These are phyloP conservation scores for Poa annua DNA, from an alignment of 176 grass and related monocot genomes.

Conservation along the genomic window DNA sequence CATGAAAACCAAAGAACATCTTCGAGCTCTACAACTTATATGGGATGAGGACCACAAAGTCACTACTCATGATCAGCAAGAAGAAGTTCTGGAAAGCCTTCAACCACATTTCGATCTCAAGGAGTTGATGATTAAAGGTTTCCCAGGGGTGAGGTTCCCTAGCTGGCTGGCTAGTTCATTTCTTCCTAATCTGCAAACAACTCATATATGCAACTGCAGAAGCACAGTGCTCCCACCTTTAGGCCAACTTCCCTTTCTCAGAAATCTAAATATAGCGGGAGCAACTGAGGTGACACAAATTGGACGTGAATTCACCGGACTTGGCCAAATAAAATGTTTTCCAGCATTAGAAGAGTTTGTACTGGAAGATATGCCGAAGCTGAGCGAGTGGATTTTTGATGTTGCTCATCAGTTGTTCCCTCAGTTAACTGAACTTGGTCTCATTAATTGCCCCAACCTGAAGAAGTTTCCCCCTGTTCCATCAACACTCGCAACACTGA, in stretches of 20 bases:
- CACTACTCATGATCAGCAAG: slow-evolving; percentile 39
- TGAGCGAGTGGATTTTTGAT: slow-evolving; percentile 59
- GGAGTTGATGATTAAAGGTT: slow-evolving; percentile 64
- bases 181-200: slow-evolving; percentile 55
- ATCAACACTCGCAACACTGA: slow-evolving; percentile 53
- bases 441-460: slow-evolving; percentile 60
- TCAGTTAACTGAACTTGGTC: slow-evolving; percentile 55
- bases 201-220: slow-evolving; percentile 60
- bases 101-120: slow-evolving; percentile 61
- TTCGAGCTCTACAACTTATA: slow-evolving; percentile 56
- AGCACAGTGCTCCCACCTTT: slow-evolving; percentile 56
- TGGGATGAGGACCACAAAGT: slow-evolving; percentile 49
- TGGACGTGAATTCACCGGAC: slow-evolving; percentile 54
- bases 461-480: slow-evolving; percentile 64
- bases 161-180: slow-evolving; percentile 55
- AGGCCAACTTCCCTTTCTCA: slow-evolving; percentile 68
- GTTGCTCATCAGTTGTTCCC: slow-evolving; percentile 52
- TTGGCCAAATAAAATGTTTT: slow-evolving; percentile 41
- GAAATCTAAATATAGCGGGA: slow-evolving; percentile 59
- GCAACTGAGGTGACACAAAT: slow-evolving; percentile 59
- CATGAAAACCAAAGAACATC: slow-evolving; percentile 59
- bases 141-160: slow-evolving; percentile 42
- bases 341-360: slow-evolving; percentile 64
- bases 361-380: slow-evolving; percentile 69
- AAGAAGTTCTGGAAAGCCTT: slow-evolving; percentile 61